Evolutionary conservation across 306 rosid species (phyloP), one percentile per base, ranked within the genome.

Genomic region (Rubus parviflorus): DNA sequence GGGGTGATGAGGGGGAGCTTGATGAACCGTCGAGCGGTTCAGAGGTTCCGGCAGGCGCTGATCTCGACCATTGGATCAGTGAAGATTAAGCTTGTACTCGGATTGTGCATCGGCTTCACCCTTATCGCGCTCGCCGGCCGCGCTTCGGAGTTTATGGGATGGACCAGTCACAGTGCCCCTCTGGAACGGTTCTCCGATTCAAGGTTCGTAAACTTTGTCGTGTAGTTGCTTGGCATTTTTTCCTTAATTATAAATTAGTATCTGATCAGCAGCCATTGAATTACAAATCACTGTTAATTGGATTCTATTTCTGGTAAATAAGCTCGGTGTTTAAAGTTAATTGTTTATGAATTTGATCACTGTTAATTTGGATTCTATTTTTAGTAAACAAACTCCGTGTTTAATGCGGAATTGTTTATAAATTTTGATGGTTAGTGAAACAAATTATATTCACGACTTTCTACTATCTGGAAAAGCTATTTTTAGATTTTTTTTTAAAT

Each of bases 1-100:
- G n/a, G 69, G 14, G 77, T 54, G 84, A 92, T 87, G 98, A 88
- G 97, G 82, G 93, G 90, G 77, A 84, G 82, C 60, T 80, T 86
- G 79, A 67, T 81, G 17, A 87, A 88, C 78, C 97, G 97, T 77
- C 90, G 97, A 76, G 80, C 81, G 67, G 84, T 86, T 45, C 96
- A 83, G 86, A 83, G 91, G 89, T 83, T 88, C 75, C 91, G 94
- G 73, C 85, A 82, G 76, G 68, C 85, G 47, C 77, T 87, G 76
- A 79, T 88, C 84, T 87, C 85, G 47, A 78, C 93, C 49, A 81
- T 88, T 49, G 92, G 90, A 90, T 93, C 98, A 42, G 49, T 77
- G 45, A 95, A 73, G 92, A 88, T 95, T 88, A 89, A 89, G 88
- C 85, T 92, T 81, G 78, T 89, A 7, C 88, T 92, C 20, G 87